These are phyloP conservation scores for Gyromitra esculenta DNA, from an alignment of 2,329 filamentous ascomycete genomes.

Conservation along the genomic window DNA sequence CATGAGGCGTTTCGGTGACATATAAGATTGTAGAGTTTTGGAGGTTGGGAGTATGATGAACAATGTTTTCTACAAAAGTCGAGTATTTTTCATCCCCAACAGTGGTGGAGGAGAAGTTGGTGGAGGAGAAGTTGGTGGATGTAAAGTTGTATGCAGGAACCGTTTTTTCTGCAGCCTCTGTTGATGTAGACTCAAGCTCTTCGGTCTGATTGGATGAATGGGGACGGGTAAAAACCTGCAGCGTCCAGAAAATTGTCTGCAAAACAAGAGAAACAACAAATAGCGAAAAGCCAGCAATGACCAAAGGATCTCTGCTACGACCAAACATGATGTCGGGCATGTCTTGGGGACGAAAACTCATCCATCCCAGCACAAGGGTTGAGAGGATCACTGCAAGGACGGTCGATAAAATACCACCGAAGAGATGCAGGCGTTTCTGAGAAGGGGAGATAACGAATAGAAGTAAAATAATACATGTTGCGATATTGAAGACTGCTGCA, in stretches of 20 bases:
- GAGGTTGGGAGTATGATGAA: constrained; percentile 38
- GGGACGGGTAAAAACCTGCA: constrained; percentile 40
- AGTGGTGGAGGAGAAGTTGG: constrained; percentile 12
- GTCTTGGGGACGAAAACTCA: constrained; percentile 47
- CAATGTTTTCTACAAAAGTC: constrained; percentile 33
- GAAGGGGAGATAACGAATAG: constrained; percentile 43
- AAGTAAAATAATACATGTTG: constrained; percentile 42
- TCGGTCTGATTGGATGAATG: not conserved
- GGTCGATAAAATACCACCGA: constrained; percentile 44
- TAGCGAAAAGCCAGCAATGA: constrained; percentile 49
- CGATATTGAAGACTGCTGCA: constrained; percentile 39
- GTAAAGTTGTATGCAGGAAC: constrained; percentile 1
- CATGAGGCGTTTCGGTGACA: constrained; percentile 41
- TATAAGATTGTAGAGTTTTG: constrained; percentile 43
- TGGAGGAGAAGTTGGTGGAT: constrained; percentile 7
- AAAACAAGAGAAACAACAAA: constrained; percentile 50
- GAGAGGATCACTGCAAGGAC: constrained; percentile 45
- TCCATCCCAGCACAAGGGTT: constrained; percentile 50
- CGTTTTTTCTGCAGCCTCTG: constrained; percentile 17
- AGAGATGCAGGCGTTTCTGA: constrained; percentile 34
- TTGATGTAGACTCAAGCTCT: constrained; percentile 19
- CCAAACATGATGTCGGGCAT: constrained; percentile 48
- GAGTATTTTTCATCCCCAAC: constrained; percentile 25
- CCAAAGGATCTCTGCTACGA: constrained; percentile 37
- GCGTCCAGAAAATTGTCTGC: constrained; percentile 53